Evolutionary conservation across 1,139 yeast species (phyloP).

Genomic region (Suzukiozyma palmioleophila): DNA sequence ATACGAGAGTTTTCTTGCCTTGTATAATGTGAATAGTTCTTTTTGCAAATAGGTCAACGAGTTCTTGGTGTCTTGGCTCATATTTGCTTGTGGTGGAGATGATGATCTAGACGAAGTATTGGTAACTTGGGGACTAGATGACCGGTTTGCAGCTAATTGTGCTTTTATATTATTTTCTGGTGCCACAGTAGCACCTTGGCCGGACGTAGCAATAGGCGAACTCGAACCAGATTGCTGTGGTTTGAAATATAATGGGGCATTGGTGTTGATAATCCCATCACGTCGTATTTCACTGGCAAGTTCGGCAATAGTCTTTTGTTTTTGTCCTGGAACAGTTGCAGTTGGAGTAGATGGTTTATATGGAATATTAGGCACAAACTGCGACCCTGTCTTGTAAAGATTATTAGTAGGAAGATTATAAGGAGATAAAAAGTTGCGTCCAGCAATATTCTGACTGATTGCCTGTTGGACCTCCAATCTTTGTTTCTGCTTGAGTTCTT

Average conservation of each 20-base stretch:
- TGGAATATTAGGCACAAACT: constrained; percentile 16
- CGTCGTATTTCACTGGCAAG: constrained; percentile 51
- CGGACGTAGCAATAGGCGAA: constrained; percentile 2
- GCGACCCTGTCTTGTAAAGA: constrained; percentile 2
- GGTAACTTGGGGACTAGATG: constrained; percentile 18
- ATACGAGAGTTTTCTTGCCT: constrained; percentile 60
- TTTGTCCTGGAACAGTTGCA: constrained; percentile 17
- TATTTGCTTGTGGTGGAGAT: constrained; percentile 17
- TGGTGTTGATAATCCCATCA: constrained; percentile 26
- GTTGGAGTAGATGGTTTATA: constrained; percentile 12
- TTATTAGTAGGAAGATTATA: constrained; percentile 18
- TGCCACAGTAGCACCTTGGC: constrained; percentile 9
- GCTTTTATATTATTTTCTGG: constrained; percentile 39
- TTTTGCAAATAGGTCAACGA: constrained; percentile 67
- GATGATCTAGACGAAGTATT: constrained; percentile 13
- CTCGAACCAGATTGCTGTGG: constrained; percentile 15
- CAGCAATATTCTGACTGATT: constrained; percentile 22
- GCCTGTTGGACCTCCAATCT: constrained; percentile 28
- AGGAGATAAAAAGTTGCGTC: constrained; percentile 23
- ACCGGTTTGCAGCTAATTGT: constrained; percentile 51
- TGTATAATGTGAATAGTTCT: constrained; percentile 64
- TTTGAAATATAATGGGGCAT: constrained; percentile 35
- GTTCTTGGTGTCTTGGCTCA: constrained; percentile 47
- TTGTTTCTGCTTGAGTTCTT: constrained; percentile 45
- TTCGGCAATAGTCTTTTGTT: constrained; percentile 51